phyloP scores from a whole-genome alignment of 495 filamentous ascomycete genomes.

The Rostrohypoxylon terebratum region DNA sequence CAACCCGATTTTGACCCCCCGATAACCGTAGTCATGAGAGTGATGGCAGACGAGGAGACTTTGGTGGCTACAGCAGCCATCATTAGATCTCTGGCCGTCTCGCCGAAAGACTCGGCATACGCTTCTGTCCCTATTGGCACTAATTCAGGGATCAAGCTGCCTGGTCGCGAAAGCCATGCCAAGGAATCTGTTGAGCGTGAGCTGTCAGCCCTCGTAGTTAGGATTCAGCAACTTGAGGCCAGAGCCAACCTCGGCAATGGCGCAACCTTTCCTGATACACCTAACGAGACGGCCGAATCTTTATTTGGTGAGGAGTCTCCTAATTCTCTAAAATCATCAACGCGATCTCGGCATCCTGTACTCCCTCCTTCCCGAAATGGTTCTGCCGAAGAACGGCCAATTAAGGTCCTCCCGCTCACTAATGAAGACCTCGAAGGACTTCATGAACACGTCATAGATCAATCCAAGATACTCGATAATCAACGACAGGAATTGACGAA shows the following conservation, averaged over 20 bases:
- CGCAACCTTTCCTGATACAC: constrained; percentile 71
- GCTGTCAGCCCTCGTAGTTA: constrained; percentile 72
- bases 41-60: constrained; percentile 71
- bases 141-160: constrained; percentile 66
- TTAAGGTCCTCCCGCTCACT: constrained; percentile 60
- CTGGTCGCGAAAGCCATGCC: constrained; percentile 70
- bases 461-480: constrained; percentile 79
- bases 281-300: constrained; percentile 66
- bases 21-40: constrained; percentile 28
- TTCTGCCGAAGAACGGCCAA: constrained; percentile 38
- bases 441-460: constrained; percentile 80
- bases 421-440: constrained; percentile 78
- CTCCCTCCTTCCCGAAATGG: constrained; percentile 51
- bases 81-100: constrained; percentile 71
- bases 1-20: constrained; percentile 22
- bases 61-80: constrained; percentile 72
- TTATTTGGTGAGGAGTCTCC: constrained; percentile 63
- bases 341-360: constrained; percentile 41
- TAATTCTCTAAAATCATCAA: constrained; percentile 18
- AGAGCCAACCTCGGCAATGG: constrained; percentile 68
- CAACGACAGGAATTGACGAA: constrained; percentile 77
- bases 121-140: constrained; percentile 48
- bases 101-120: constrained; percentile 47
- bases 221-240: constrained; percentile 76
- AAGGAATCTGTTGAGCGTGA: constrained; percentile 78